Conservation (phyloP, 129 eudicot genomes). For the Scalesia atractyloides region DNA sequence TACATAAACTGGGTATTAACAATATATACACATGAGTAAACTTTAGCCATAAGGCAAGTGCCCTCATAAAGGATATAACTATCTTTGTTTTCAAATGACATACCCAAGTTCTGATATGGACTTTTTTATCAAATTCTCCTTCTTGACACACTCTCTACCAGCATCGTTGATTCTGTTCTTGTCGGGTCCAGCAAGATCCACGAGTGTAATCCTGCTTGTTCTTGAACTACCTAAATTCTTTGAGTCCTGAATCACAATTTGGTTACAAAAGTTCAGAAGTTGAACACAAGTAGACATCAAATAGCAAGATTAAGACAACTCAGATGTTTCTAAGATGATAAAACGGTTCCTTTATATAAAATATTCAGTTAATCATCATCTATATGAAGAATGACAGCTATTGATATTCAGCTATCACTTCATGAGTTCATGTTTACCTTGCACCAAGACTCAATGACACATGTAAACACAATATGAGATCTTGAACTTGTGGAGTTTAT, state of each 20-base stretch:
- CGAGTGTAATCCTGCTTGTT: constrained; percentile 78
- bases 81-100: constrained; percentile 7
- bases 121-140: constrained; percentile 75
- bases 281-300: not conserved
- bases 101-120: constrained; percentile 94
- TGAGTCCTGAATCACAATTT: constrained; percentile 35
- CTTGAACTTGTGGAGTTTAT: constrained; percentile 92
- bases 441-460: constrained; percentile 94
- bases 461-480: constrained; percentile 86
- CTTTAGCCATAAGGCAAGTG: not conserved
- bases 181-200: constrained; percentile 91
- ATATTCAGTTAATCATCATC: not conserved
- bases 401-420: no score
- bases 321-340: not conserved
- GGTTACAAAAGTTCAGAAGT: not conserved
- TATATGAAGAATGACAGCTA: not conserved
- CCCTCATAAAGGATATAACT: not conserved
- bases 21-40: not conserved
- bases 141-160: constrained; percentile 60
- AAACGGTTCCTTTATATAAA: not conserved
- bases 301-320: not conserved
- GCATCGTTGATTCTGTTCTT: constrained; percentile 55
- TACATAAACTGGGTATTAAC: constrained; percentile 6
- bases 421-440: constrained; percentile 50
- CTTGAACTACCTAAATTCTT: constrained; percentile 84